Conservation (phyloP, 1,284 basidiomycete genomes). For the Rhodotorula sp. region DNA sequence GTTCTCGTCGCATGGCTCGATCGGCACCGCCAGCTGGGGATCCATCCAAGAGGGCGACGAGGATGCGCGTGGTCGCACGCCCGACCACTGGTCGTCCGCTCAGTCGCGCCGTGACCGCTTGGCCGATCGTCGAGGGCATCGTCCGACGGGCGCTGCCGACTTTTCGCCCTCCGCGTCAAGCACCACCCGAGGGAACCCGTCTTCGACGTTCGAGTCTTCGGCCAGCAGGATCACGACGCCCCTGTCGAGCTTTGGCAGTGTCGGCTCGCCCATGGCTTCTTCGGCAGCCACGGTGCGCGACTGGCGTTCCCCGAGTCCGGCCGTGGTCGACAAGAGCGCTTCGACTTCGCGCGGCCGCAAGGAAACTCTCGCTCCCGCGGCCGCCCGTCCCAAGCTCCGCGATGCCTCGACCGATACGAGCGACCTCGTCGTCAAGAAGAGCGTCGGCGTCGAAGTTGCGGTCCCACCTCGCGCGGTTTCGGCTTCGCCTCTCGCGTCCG, state of each 20-base stretch:
- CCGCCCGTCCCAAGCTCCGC: constrained; percentile 23
- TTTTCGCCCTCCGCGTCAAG: constrained; percentile 30
- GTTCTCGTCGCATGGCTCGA: constrained; percentile 30
- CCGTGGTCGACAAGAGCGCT: background rate
- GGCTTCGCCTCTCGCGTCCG: constrained; percentile 1
- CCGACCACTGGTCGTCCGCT: constrained; percentile 39
- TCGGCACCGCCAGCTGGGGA: constrained; percentile 32
- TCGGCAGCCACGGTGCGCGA: background rate
- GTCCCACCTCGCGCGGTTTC: background rate
- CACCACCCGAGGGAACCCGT: constrained; percentile 24
- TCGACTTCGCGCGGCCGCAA: background rate
- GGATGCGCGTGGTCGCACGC: constrained; percentile 1
- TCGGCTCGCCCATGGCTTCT: constrained; percentile 15
- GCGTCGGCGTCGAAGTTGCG: background rate
- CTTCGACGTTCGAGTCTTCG: constrained; percentile 5
- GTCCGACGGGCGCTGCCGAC: constrained; percentile 3
- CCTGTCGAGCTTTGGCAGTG: constrained; percentile 33
- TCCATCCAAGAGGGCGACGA: constrained; percentile 22
- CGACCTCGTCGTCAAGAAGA: constrained; percentile 19
- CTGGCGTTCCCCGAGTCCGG: background rate
- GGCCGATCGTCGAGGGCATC: constrained; percentile 22
- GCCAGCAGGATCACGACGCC: constrained; percentile 31
- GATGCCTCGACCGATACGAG: constrained; percentile 37
- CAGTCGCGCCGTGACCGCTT: constrained; percentile 37
- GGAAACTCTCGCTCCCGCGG: background rate